These are phyloP conservation scores for Xylaria acuta DNA, from an alignment of 495 filamentous ascomycete genomes.

Conservation along the genomic window DNA sequence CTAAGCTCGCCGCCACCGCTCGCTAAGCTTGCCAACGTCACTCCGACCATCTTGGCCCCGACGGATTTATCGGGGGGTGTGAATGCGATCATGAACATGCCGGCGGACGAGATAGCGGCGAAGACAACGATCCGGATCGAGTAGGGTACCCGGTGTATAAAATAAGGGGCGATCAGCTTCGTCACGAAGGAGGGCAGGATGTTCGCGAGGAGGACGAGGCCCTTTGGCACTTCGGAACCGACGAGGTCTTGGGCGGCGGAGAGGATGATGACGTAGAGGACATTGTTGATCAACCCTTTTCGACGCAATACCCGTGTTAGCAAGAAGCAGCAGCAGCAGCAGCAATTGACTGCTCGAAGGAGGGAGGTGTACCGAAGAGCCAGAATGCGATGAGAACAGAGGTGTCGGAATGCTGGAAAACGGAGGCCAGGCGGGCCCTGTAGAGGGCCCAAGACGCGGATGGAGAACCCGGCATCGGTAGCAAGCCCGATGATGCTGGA, in stretches of 20 bases:
- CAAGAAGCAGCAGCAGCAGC: conserved; percentile 1
- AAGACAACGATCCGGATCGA: conserved; percentile 74
- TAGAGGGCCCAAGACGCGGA: conserved; percentile 76
- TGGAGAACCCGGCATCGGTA: conserved; percentile 77
- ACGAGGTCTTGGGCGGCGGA: conserved; percentile 96
- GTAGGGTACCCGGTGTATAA: conserved; percentile 88
- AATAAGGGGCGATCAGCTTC: conserved; percentile 90
- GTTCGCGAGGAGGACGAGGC: conserved; percentile 89
- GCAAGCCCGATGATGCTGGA: conserved; percentile 54
- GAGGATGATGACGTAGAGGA: conserved; percentile 96
- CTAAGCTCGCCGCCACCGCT: conserved; percentile 87
- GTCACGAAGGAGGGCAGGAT: conserved; percentile 87
- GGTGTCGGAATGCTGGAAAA: conserved; percentile 72
- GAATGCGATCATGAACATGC: conserved; percentile 88
- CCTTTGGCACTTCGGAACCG: conserved; percentile 82
- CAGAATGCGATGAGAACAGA: conserved; percentile 84
- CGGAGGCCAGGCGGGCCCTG: conserved; percentile 63
- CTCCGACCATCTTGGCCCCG: conserved; percentile 76
- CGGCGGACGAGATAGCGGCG: conserved; percentile 70
- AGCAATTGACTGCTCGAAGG: neutral
- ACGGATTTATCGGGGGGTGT: conserved; percentile 72
- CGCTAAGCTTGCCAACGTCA: conserved; percentile 82
- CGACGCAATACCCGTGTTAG: neutral
- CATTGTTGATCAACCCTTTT: conserved; percentile 92
- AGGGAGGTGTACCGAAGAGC: conserved; percentile 76